Conservation (phyloP, 2,329 filamentous ascomycete species). For the Cladosporium sp. region DNA sequence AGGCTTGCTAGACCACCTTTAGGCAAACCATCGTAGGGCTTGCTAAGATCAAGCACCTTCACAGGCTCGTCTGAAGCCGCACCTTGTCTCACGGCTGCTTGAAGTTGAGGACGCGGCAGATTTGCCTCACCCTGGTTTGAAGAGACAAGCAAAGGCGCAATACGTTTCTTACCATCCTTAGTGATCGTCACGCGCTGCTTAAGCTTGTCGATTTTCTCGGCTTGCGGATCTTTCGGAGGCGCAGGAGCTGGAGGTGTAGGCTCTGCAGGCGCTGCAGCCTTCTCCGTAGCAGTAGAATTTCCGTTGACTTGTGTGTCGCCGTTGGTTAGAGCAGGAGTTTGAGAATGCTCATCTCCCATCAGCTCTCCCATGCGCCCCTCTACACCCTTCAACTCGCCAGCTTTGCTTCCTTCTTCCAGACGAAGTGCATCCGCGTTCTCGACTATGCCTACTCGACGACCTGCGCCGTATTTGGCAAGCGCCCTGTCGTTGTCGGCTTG, state of each 20-base stretch:
- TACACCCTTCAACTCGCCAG: conserved; percentile 78
- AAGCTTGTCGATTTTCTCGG: conserved; percentile 58
- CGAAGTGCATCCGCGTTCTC: conserved; percentile 86
- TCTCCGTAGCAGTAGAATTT: conserved; percentile 25
- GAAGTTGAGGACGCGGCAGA: conserved; percentile 78
- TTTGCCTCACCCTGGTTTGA: conserved; percentile 83
- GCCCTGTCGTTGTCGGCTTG: conserved; percentile 87
- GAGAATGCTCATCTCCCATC: conserved; percentile 73
- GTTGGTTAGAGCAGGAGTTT: conserved; percentile 41
- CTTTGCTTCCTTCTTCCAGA: conserved; percentile 81
- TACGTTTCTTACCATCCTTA: conserved; percentile 94
- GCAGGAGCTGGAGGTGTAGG: conserved; percentile 37
- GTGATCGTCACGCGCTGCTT: conserved; percentile 92
- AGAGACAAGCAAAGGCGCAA: conserved; percentile 77
- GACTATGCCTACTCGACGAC: conserved; percentile 81
- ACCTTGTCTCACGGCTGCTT: conserved; percentile 62
- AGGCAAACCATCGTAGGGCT: conserved; percentile 87
- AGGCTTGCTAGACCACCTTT: conserved; percentile 81
- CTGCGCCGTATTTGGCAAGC: conserved; percentile 84
- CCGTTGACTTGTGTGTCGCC: conserved; percentile 40
- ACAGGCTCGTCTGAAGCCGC: conserved; percentile 36
- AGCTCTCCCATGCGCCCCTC: conserved; percentile 97
- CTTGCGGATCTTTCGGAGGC: conserved; percentile 45
- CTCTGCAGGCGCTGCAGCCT: conserved; percentile 38
- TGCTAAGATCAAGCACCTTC: conserved; percentile 80